Evolutionary conservation across 2,329 filamentous ascomycete genomes (phyloP).

Genomic region (Diaporthe velutina): DNA sequence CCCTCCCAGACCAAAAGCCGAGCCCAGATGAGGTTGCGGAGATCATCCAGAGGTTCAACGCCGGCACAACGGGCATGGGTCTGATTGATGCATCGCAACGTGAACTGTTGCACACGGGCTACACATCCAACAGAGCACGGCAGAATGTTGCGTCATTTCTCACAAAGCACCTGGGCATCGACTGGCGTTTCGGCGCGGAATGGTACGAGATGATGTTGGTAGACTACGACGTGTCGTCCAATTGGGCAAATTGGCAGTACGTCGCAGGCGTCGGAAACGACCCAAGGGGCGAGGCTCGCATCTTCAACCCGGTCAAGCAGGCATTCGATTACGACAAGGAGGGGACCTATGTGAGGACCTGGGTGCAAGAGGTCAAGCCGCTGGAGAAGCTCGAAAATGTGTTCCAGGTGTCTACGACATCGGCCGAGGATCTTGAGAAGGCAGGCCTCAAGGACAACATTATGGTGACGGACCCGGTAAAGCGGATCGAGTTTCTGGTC

Average conservation of each 20-base stretch:
- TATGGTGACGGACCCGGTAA: constrained; percentile 77
- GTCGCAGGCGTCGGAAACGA: constrained; percentile 85
- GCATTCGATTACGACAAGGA: constrained; percentile 81
- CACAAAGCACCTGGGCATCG: constrained; percentile 78
- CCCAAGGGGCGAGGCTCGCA: constrained; percentile 76
- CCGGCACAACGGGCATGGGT: constrained; percentile 80
- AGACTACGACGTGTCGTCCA: constrained; percentile 82
- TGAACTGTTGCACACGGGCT: constrained; percentile 81
- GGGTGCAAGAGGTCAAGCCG: constrained; percentile 76
- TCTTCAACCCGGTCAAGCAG: constrained; percentile 88
- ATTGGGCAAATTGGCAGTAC: constrained; percentile 90
- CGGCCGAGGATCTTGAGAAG: constrained; percentile 67
- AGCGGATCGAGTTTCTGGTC: constrained; percentile 73
- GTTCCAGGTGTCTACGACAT: constrained; percentile 79
- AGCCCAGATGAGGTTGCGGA: constrained; percentile 58
- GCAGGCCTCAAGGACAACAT: constrained; percentile 68
- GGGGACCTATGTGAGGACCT: constrained; percentile 78
- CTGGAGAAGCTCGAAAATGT: constrained; percentile 68
- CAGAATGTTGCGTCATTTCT: constrained; percentile 84
- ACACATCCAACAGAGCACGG: constrained; percentile 81
- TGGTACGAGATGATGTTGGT: constrained; percentile 83
- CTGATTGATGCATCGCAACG: constrained; percentile 83
- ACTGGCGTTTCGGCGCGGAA: constrained; percentile 85
- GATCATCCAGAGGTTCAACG: constrained; percentile 70
- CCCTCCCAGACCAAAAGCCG: constrained; percentile 53